phyloP scores from a whole-genome alignment of 2,329 filamentous ascomycete genomes.

The Sclerotinia glacialis region DNA sequence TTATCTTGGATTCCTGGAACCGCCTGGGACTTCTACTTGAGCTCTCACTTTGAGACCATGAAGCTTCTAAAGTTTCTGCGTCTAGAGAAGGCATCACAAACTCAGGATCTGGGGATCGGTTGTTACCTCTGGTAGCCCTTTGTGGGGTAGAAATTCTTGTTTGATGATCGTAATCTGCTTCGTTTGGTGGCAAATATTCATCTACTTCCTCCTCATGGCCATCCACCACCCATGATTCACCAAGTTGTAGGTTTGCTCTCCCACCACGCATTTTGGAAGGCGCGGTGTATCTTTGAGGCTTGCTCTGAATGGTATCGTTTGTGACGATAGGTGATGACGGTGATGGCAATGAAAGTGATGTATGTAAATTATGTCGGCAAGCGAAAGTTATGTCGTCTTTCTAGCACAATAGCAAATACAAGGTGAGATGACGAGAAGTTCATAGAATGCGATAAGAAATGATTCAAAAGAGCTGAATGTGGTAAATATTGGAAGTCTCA shows the following conservation, averaged over 20 bases:
- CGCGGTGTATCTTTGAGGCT: not conserved
- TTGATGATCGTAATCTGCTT: slow-evolving; percentile 24
- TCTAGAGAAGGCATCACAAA: slow-evolving; percentile 40
- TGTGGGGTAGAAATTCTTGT: slow-evolving; percentile 26
- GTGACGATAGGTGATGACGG: not conserved
- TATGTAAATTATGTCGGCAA: not conserved
- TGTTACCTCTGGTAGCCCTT: slow-evolving; percentile 27
- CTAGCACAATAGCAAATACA: not conserved
- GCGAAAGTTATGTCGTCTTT: not conserved
- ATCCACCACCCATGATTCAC: slow-evolving; percentile 39
- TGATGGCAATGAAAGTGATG: not conserved
- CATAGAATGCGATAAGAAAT: not conserved
- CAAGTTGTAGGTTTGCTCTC: slow-evolving; percentile 31
- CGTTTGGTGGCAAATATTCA: slow-evolving; percentile 29
- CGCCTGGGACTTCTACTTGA: slow-evolving; percentile 24
- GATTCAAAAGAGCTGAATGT: not conserved
- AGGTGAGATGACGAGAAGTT: not conserved
- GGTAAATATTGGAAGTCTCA: not conserved
- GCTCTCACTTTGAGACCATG: slow-evolving; percentile 29
- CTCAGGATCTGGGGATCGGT: slow-evolving; percentile 37
- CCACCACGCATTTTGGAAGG: slow-evolving; percentile 27
- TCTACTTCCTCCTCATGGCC: slow-evolving; percentile 30
- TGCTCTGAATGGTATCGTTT: not conserved
- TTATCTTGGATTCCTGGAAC: slow-evolving; percentile 29
- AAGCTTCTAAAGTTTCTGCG: slow-evolving; percentile 35